Conservation (phyloP, 1,284 basidiomycete genomes). For the Sporisorium exsertum region DNA sequence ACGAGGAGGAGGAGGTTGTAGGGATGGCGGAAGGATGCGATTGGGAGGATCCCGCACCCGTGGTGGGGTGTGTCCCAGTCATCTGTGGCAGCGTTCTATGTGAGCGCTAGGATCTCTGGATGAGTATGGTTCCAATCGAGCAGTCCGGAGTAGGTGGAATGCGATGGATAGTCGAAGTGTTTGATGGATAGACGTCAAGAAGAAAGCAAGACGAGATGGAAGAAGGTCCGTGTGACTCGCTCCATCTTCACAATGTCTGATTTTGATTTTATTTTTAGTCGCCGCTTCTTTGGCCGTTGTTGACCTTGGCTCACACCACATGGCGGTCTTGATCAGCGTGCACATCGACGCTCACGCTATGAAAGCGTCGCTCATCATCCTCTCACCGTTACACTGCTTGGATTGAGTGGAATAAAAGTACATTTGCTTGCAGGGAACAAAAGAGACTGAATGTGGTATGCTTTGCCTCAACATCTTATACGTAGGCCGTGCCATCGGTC, state of each 20-base stretch:
- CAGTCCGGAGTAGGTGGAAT: too few species aligned
- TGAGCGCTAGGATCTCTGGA: neutral
- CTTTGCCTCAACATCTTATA: slow-evolving; percentile 2
- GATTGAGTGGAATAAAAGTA: slow-evolving; percentile 18
- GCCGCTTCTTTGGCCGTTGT: slow-evolving; percentile 32
- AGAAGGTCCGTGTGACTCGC: slow-evolving; percentile 34
- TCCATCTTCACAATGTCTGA: neutral
- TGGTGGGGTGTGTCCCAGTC: slow-evolving; percentile 11
- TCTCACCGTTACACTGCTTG: too few species aligned
- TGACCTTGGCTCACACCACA: neutral
- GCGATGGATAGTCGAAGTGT: neutral
- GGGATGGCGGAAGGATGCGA: neutral
- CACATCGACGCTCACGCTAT: too few species aligned
- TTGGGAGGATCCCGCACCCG: slow-evolving; percentile 10
- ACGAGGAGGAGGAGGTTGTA: neutral
- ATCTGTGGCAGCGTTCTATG: slow-evolving; percentile 1
- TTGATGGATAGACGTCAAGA: slow-evolving; percentile 8
- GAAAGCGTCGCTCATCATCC: too few species aligned
- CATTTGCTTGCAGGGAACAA: slow-evolving; percentile 9
- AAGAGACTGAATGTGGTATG: neutral
- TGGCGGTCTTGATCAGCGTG: neutral
- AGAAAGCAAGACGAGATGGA: slow-evolving; percentile 22
- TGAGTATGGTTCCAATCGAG: too few species aligned
- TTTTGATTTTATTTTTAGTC: slow-evolving; percentile 6
- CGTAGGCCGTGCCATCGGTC: slow-evolving; percentile 45